These are phyloP conservation scores for Cryptosporidium ubiquitum DNA, from an alignment of 169 alveolate species.

Conservation along the genomic window DNA sequence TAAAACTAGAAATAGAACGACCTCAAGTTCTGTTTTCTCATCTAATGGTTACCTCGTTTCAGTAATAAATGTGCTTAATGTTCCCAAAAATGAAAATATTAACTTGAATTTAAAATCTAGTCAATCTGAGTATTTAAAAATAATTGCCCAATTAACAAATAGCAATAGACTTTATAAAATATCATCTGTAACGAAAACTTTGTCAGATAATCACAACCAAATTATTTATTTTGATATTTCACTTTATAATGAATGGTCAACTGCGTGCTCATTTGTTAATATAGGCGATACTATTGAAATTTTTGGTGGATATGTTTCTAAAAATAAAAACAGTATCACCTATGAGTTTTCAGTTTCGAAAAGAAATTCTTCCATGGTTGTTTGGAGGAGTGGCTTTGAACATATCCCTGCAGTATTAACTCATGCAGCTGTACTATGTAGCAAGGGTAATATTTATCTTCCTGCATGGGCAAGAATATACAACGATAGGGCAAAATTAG, in stretches of 20 bases:
- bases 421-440: constrained; percentile 74
- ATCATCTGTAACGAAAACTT: constrained; percentile 31
- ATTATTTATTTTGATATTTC: constrained; percentile 1
- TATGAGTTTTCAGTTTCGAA: constrained; percentile 15
- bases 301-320: constrained; percentile 45
- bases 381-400: constrained; percentile 68
- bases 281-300: constrained; percentile 33
- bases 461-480: constrained; percentile 74
- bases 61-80: background rate
- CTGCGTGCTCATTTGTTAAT: constrained; percentile 57
- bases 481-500: background rate
- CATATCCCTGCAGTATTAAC: constrained; percentile 72
- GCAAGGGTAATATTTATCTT: constrained; percentile 65
- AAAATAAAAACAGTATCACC: background rate
- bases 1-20: background rate
- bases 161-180: constrained; percentile 38
- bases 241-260: constrained; percentile 62
- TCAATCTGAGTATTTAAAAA: background rate
- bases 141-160: constrained; percentile 44
- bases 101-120: background rate
- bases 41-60: constrained; percentile 52
- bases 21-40: background rate
- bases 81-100: background rate
- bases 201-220: constrained; percentile 3
- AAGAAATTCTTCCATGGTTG: constrained; percentile 66